Evolutionary conservation across 208 protist genomes (phyloP), one percentile per base, ranked within the genome.

Genomic region (Trichomonas vaginalis): DNA sequence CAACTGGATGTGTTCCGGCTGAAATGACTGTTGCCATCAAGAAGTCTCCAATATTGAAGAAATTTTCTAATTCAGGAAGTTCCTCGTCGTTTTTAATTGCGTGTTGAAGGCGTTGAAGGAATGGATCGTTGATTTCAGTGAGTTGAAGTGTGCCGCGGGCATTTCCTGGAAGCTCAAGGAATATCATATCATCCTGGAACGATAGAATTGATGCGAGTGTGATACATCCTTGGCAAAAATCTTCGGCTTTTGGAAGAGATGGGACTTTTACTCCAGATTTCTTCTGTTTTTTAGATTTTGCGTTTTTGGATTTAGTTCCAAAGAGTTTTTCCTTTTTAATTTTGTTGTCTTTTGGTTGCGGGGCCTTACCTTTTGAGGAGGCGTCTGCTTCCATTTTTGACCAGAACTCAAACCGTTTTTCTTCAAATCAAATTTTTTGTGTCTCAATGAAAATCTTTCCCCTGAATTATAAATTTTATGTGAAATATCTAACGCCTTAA

Each of bases 31-130:
- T 45, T 39, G 86, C 86, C 45, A 51, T 92, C 35, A 92, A 17
- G 56, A 92, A 92, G n/a, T 35, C 23, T 21, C 86, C 86, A n/a
- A 92, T 27, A n/a, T 92, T n/a, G n/a, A 51, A 92, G n/a, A 92
- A 92, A 17, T 92, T 45, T 92, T 35, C 35, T 35, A 92, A 45
- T 9, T 42, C 27, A 17, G 23, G 40, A n/a, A 92, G n/a, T 49
- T 23, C 17, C 6, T 32, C 3, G 4, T 39, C 14, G 17, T 51
- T 48, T 47, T 92, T 45, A 10, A 92, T 45, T 17, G 86, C 86
- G n/a, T 48, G 35, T 92, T 92, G 86, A 6, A 92, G 37, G n/a
- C 45, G 40, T 51, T 92, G 86, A 51, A 92, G 86, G 37, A 49
- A 92, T 39, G 42, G 46, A 51, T 92, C 86, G 45, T 92, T 92